Evolutionary conservation across 768 basidiomycete genomes (phyloP), one percentile per base, ranked within the genome.

Genomic region (Russula sp.): DNA sequence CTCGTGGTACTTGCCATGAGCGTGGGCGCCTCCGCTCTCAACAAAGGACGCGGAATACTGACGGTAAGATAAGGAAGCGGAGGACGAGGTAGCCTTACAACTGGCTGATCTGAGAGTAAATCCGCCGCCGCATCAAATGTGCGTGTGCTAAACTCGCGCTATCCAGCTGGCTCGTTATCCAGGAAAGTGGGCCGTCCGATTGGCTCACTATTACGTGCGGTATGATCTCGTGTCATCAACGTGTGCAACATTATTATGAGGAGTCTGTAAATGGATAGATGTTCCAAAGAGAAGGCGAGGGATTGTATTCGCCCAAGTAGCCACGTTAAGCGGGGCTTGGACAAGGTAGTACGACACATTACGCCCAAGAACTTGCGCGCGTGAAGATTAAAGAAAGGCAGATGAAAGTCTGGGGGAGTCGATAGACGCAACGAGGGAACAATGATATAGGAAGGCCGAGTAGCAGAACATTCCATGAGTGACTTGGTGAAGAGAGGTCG

Each of bases 201-300:
- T 57, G 63, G 66, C 63, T 59, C 66, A 22, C 40, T 30, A 22
- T 57, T 59, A 59, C 57, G 63, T 63, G 48, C 16, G 32, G 16
- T 38, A 59, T 57, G 58, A 51, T 64, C 66, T 65, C 66, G 66
- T 67, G 66, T 65, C 59, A 54, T 48, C 66, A 67, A 67, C 66
- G 66, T 67, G 65, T 67, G 32, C 28, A 20, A 11, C 9, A 36
- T 30, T 46, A 46, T 56, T 61, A 42, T 61, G 18, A 40, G 36
- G 14, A 2, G 54, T 40, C 58, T 60, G 24, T 46, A 54, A 60
- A 28, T 46, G 42, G 48, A 61, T 61, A 42, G 24, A 65, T 28
- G 64, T 65, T 65, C 64, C n/a, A 65, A 50, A 57, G 64, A 61
- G 58, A 65, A 65, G 36, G 53, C 49, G 63, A 54, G 44, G 63